Conservation (phyloP, 257 asterid genomes). For the Striga asiatica region DNA sequence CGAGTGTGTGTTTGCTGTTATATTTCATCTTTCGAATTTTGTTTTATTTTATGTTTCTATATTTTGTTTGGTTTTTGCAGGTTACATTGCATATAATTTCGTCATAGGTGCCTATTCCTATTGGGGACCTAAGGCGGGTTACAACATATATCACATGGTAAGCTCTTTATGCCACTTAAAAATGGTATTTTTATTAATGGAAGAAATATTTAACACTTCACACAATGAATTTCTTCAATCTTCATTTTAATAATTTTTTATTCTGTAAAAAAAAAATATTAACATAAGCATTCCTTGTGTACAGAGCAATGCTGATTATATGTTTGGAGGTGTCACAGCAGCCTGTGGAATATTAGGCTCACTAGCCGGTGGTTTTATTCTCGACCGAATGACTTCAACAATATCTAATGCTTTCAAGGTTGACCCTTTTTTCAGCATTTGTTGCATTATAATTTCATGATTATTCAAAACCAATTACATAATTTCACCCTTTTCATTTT, state of each 20-base stretch:
- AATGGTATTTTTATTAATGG: no score
- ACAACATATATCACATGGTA: slow-evolving; percentile 88
- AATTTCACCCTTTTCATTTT: background rate
- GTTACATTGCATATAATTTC: slow-evolving; percentile 87
- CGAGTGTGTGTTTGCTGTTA: background rate
- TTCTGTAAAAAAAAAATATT: slow-evolving; percentile 1
- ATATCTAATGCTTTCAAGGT: slow-evolving; percentile 90
- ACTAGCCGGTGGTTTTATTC: slow-evolving; percentile 74
- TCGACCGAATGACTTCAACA: slow-evolving; percentile 67
- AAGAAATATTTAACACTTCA: background rate
- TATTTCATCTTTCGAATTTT: slow-evolving; percentile 4
- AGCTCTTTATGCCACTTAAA: slow-evolving; percentile 16
- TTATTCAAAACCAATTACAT: background rate
- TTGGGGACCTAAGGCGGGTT: slow-evolving; percentile 99
- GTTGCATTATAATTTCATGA: background rate
- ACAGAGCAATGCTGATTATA: slow-evolving; percentile 75
- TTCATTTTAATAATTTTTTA: background rate
- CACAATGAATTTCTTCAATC: background rate
- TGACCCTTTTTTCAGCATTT: slow-evolving; percentile 1
- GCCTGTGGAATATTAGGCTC: slow-evolving; percentile 82
- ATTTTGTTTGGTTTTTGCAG: slow-evolving; percentile 35
- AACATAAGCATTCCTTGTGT: slow-evolving; percentile 10
- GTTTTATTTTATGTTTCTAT: background rate
- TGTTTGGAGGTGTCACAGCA: slow-evolving; percentile 82
- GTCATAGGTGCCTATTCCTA: slow-evolving; percentile 97